A percentile compares a stretch with the other conserved stretches of the same genome.
phyloP scores from a whole-genome alignment of 306 rosid genomes.

The Arachis hypogaea region DNA sequence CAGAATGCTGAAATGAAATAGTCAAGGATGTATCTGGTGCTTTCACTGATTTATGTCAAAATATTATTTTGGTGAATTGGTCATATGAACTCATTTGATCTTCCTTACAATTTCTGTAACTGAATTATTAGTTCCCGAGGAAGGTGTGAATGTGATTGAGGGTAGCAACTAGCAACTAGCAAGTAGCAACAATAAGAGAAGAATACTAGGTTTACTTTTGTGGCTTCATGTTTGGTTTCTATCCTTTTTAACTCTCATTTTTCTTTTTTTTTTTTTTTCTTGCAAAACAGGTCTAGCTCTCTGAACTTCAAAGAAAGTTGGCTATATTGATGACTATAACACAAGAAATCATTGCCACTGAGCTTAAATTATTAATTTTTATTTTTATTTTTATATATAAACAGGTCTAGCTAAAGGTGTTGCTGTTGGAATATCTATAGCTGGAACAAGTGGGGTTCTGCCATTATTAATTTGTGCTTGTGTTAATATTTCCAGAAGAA shows the following conservation, averaged over 20 bases:
- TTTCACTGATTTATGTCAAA: too few species aligned
- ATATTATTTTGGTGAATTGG: too few species aligned
- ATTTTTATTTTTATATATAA: conserved; percentile 50
- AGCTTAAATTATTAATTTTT: conserved; percentile 25
- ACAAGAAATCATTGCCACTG: conserved; percentile 1
- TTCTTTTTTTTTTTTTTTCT: conserved; percentile 33
- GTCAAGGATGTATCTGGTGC: too few species aligned
- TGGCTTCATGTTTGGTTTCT: background rate
- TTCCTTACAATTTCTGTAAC: too few species aligned
- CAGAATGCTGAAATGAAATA: too few species aligned
- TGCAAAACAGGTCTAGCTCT: conserved; percentile 57
- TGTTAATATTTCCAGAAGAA: conserved; percentile 52
- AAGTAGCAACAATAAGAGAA: too few species aligned
- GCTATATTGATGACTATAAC: conserved; percentile 1
- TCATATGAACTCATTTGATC: too few species aligned
- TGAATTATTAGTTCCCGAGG: too few species aligned
- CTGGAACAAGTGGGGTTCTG: too few species aligned
- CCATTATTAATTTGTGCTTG: conserved; percentile 30
- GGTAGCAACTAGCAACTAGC: too few species aligned
- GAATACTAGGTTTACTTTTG: conserved; percentile 1
- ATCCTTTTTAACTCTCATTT: conserved; percentile 14
- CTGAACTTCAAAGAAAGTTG: background rate
- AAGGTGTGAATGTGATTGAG: too few species aligned
- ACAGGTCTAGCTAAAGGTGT: conserved; percentile 23
- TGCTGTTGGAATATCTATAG: too few species aligned